A percentile compares a stretch with the other conserved stretches of the same genome.
Conservation (phyloP, 768 basidiomycete genomes). For the Boletus rubroflammeus region DNA sequence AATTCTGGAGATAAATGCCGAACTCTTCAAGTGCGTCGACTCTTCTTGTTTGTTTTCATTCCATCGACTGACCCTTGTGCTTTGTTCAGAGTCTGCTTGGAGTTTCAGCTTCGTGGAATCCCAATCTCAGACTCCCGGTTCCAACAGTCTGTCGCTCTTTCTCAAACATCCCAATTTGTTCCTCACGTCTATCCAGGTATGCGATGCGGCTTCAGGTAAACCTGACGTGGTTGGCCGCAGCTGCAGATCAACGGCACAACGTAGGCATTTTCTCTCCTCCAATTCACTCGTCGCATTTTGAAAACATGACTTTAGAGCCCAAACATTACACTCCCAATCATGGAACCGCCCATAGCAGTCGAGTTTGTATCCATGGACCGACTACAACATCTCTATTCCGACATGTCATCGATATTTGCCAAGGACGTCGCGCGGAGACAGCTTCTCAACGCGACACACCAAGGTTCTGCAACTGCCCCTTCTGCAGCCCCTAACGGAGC, state of each 20-base stretch:
- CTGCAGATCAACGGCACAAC: slow-evolving; percentile 55
- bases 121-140: slow-evolving; percentile 46
- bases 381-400: slow-evolving; percentile 60
- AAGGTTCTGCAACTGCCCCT: slow-evolving; percentile 18
- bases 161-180: not conserved
- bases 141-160: slow-evolving; percentile 47
- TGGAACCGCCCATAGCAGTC: slow-evolving; percentile 52
- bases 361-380: slow-evolving; percentile 55
- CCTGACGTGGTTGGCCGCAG: slow-evolving; percentile 64
- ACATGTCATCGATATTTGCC: slow-evolving; percentile 58
- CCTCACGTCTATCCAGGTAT: slow-evolving; percentile 44
- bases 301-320: slow-evolving; percentile 23
- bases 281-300: slow-evolving; percentile 3
- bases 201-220: slow-evolving; percentile 62
- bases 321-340: slow-evolving; percentile 46
- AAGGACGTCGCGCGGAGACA: slow-evolving; percentile 55
- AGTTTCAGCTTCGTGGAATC: slow-evolving; percentile 55
- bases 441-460: slow-evolving; percentile 27
- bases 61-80: slow-evolving; percentile 4
- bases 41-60: not conserved
- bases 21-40: slow-evolving; percentile 57
- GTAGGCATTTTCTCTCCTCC: slow-evolving; percentile 34
- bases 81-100: slow-evolving; percentile 51
- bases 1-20: slow-evolving; percentile 65
- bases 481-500: slow-evolving; percentile 22